Evolutionary conservation across 169 alveolate species (phyloP).

Genomic region (Perkinsus chesapeaki): DNA sequence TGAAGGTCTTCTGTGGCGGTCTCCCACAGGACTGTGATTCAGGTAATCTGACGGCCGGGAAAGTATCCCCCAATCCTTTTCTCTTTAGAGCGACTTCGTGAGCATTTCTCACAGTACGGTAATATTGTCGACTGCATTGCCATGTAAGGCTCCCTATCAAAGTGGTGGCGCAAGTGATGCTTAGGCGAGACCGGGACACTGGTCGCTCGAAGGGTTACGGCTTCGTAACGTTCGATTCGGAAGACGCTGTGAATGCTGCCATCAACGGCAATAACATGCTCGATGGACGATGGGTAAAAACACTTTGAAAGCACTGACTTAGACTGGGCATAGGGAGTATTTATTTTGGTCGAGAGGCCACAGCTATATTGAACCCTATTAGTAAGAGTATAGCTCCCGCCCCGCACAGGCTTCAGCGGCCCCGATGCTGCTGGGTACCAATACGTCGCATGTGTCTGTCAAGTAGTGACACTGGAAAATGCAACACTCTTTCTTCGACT

Average conservation of each 20-base stretch:
- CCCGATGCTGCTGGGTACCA: too few relatives aligned
- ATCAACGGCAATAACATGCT: conserved; percentile 37
- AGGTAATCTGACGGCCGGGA: neutral
- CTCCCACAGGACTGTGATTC: conserved; percentile 53
- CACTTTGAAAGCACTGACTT: too few relatives aligned
- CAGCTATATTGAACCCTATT: too few relatives aligned
- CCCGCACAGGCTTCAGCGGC: too few relatives aligned
- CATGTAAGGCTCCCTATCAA: conserved; percentile 25
- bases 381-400: too few relatives aligned
- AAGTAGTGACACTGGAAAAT: too few relatives aligned
- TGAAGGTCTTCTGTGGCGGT: conserved; percentile 70
- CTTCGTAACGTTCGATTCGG: conserved; percentile 41
- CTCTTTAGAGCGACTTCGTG: conserved; percentile 52
- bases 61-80: neutral
- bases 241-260: conserved; percentile 46
- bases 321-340: too few relatives aligned
- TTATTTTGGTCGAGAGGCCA: too few relatives aligned
- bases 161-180: conserved; percentile 20
- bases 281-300: conserved; percentile 26
- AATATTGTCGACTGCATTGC: conserved; percentile 42
- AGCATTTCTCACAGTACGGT: conserved; percentile 47
- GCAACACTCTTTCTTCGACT: too few relatives aligned
- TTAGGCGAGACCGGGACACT: conserved; percentile 42
- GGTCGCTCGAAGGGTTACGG: conserved; percentile 53
- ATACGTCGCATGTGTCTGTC: too few relatives aligned